Evolutionary conservation across 768 basidiomycete species (phyloP), one percentile per base, ranked within the genome.

Genomic region (Daedalea quercina): DNA sequence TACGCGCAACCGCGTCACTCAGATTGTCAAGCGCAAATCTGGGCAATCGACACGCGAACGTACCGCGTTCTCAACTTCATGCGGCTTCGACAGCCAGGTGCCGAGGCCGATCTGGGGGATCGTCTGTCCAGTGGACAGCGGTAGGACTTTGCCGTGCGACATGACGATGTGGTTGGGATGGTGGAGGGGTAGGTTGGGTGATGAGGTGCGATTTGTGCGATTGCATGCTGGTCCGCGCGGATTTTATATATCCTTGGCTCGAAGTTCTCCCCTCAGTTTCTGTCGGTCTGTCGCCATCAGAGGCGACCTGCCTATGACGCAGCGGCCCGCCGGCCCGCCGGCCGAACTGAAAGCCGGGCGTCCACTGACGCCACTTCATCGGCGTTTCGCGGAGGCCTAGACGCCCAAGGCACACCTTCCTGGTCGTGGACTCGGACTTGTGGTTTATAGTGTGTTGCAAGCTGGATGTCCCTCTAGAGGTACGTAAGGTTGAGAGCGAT

Each of bases 61-160:
- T 64, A 88, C 87, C 42, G 86, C 83, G 33, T 74, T 73, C 69
- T 86, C 84, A 54, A 91, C 90, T 64, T 92, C 86, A 24, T 81
- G 73, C 9, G 84, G 83, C 63, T 84, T 73, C 7, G 87, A 84
- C 52, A 84, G 73, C 88, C 88, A 92, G 17, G 89, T 90, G 4
- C 90, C 91, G 34, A 91, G 75, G 37, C 91, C 91, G 60, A 92
- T 81, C 67, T 85, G 82, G 31, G 87, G 89, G 58, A 93, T 73
- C 47, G 67, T 58, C 37, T 72, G 70, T 2, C 83, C 82, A 50
- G 70, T 73, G 59, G 70, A 69, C 56, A 82, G 71, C 15, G 67
- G 59, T 55, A 77, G 12, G 9, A 54, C 47, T 53, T 73, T 73
- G 41, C 61, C 61, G 52, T 73, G 58, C 4, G 78, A 77, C 78